phyloP scores from a whole-genome alignment of 1,139 yeast species.

The Lodderomyces theae region DNA sequence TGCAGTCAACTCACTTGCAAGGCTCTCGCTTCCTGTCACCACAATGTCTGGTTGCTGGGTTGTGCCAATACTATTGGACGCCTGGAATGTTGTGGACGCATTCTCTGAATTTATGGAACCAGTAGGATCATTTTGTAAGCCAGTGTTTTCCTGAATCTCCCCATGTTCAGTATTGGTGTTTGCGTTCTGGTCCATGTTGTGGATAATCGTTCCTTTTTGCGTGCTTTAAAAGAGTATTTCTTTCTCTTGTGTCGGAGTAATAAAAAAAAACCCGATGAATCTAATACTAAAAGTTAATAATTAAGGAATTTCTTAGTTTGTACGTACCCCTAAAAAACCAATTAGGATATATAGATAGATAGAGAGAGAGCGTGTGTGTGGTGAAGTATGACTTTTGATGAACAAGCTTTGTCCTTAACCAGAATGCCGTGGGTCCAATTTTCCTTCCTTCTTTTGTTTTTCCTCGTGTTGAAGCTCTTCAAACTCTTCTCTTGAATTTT shows the following conservation, averaged over 20 bases:
- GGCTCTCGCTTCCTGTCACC: background rate
- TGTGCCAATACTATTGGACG: background rate
- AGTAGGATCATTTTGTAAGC: background rate
- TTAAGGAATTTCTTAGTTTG: background rate
- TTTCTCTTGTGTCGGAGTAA: background rate
- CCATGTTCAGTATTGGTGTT: background rate
- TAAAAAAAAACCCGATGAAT: conserved; percentile 1
- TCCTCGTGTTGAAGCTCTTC: too few species aligned
- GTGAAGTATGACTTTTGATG: too few species aligned
- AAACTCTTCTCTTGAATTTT: too few species aligned
- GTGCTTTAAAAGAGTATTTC: too few species aligned
- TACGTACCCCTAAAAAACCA: background rate
- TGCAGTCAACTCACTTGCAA: background rate
- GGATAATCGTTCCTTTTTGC: background rate
- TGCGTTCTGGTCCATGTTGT: background rate
- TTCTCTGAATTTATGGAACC: background rate
- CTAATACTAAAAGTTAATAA: conserved; percentile 2
- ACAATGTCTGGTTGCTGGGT: background rate
- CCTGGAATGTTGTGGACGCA: background rate
- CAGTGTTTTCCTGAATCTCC: background rate
- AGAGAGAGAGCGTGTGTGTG: too few species aligned
- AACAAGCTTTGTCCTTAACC: too few species aligned
- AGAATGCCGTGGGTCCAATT: background rate
- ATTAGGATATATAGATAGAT: background rate
- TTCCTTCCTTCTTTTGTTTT: too few species aligned